Base-by-base conservation (phyloP, 768 basidiomycete genomes). In the Pleurotus tuoliensis region DNA sequence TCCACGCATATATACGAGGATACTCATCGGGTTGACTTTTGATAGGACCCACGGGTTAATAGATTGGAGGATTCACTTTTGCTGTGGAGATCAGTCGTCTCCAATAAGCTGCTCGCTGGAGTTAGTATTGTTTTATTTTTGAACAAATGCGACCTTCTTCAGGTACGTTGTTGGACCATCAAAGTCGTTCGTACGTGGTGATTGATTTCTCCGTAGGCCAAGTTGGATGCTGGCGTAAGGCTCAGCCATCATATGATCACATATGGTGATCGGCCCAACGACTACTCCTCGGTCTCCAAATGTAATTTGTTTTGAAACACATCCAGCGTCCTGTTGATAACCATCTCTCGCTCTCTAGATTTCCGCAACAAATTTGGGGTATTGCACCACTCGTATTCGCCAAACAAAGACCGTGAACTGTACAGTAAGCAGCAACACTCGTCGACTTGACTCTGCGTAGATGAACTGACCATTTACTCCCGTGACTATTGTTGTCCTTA, bases 111-210 rank as follows among this genome's bases (percentile, higher is more conserved):
- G 8, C 81, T 94, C 30, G 76, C 78, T 37, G 79, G 83, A 47
- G 90, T 92, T 59, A 88, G 84, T 69, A 82, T 94, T 59, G 82
- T 94, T 15, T 77, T 92, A 61, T 93, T 93, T 68, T 68, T 92
- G 60, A 92, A 91, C 72, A 92, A 92, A 71, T 82, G 82, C 58
- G 91, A 93, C 67, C 76, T 92, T 45, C 75, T 92, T 39, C 81
- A 83, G 77, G 88, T 83, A 65, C 52, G 72, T 59, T 16, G 27
- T 46, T 50, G 39, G 20, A 27, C 9, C 25, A 27, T 24, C 27
- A 50, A 20, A 50, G 11, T n/a, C 27, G n/a, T n/a, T 48, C 40
- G 50, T 30, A 39, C 25, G 55, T 20, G 16, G 50, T 53, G n/a
- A 51, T 20, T 46, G 4, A 37, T 37, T 51, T 15, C 47, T 47